phyloP scores from a whole-genome alignment of 2,329 filamentous ascomycete genomes.

The Aspergillus thermomutatus region DNA sequence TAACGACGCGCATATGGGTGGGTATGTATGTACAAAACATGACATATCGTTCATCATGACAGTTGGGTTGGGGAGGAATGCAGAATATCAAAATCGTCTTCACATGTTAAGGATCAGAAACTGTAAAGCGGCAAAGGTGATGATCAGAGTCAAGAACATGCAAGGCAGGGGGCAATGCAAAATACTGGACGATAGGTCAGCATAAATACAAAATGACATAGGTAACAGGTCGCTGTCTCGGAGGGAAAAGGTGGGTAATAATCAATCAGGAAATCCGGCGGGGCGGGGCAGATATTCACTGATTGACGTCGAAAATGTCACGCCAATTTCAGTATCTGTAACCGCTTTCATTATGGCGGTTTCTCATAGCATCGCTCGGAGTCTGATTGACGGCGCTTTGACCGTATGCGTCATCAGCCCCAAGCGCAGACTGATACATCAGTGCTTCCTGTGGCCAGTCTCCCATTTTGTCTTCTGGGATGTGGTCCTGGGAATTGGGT shows the following conservation, averaged over 20 bases:
- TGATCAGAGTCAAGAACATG: background rate
- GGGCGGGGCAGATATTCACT: background rate
- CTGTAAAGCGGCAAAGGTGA: background rate
- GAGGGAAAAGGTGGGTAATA: background rate
- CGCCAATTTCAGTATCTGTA: constrained; percentile 9
- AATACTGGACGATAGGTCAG: background rate
- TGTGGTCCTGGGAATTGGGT: constrained; percentile 13
- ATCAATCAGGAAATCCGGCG: background rate
- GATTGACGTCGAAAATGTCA: background rate
- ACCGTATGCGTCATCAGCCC: constrained; percentile 15
- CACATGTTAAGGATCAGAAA: background rate
- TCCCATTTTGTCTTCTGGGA: constrained; percentile 23
- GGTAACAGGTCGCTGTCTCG: background rate
- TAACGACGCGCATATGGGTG: background rate
- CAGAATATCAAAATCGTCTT: background rate
- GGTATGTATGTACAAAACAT: constrained; percentile 14
- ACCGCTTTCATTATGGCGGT: constrained; percentile 28
- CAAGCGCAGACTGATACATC: constrained; percentile 34
- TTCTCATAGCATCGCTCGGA: constrained; percentile 21
- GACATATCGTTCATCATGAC: background rate
- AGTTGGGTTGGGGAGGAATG: background rate
- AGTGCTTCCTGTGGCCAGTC: constrained; percentile 43
- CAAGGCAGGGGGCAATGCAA: background rate
- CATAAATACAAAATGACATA: background rate
- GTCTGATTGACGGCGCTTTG: constrained; percentile 15